Base-by-base conservation (phyloP, 768 basidiomycete genomes). In the Kwoniella sp. region DNA sequence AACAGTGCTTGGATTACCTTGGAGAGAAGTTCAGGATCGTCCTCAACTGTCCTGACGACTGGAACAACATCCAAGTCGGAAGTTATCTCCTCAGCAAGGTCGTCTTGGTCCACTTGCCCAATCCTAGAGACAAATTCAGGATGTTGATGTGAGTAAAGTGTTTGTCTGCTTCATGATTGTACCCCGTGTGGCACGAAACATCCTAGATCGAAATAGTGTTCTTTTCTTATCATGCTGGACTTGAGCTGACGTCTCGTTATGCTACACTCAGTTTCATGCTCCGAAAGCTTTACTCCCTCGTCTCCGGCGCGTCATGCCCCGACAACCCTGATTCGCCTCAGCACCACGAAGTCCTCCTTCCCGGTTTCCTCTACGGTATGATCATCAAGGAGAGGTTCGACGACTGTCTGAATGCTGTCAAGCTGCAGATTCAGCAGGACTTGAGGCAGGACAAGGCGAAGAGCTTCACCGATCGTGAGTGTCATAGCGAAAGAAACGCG, bases 301-400 rank as follows among this genome's bases (percentile, higher is more conserved):
- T 98, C 7, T 94, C 93, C 4, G 89, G 89, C 48, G 87, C 89
- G 48, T 96, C 92, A 71, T 90, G 90, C 72, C 85, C 90, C 56
- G 96, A 99, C 82, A 98, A 98, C 78, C 94, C 96, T 4, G 96
- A 99, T 85, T 98, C 94, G 0, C 93, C 96, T 65, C 95, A 98
- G 78, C 92, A 98, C 76, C 96, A 99, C 79, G 96, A 99, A 77
- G 93, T 95, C 53, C 85, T 99, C 13, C 87, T 98, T 4, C 96
- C 96, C 0, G 96, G 96, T 30, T 87, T 84, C 70, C 80, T 99
- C 25, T 98, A 96, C 78, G 89, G 88, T 55, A 97, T 95, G 91
- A 96, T 98, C 75, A 90, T 99, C 83, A 98, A 96, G 82, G 96
- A 99, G 81, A 88, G 91, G 66, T 85, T 98, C 65, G 95, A 97